These are phyloP conservation scores for Pythium volutum DNA, from an alignment of 352 stramenopile genomes.

Conservation along the genomic window DNA sequence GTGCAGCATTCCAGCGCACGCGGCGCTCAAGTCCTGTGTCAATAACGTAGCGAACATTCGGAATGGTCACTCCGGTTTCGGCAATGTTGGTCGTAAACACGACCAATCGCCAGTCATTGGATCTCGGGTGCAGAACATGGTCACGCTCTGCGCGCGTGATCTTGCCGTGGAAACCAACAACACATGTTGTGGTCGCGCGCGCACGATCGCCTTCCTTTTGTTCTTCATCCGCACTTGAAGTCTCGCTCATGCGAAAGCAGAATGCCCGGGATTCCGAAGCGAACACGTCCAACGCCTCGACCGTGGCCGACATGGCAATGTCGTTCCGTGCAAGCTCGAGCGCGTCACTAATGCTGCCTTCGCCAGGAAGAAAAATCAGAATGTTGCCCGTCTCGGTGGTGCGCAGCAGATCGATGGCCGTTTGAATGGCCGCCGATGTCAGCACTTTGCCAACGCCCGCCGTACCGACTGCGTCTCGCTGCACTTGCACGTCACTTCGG, in stretches of 20 bases:
- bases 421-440: constrained; percentile 20
- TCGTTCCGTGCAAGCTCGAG: constrained; percentile 11
- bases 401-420: constrained; percentile 18
- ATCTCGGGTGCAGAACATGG: constrained; percentile 18
- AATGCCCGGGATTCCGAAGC: constrained; percentile 4
- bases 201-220: neutral
- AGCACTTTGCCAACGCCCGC: constrained; percentile 15
- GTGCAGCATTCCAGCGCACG: constrained; percentile 25
- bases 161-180: constrained; percentile 28
- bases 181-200: constrained; percentile 6
- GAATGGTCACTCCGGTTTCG: constrained; percentile 30
- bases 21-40: constrained; percentile 30
- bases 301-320: constrained; percentile 8
- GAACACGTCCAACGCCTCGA: constrained; percentile 8
- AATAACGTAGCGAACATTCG: constrained; percentile 32
- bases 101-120: constrained; percentile 12
- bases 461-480: constrained; percentile 9
- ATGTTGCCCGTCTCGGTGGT: constrained; percentile 25
- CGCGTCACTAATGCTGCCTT: constrained; percentile 26
- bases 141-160: constrained; percentile 21
- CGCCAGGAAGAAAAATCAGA: constrained; percentile 27
- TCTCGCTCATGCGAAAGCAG: constrained; percentile 12
- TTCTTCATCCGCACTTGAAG: neutral
- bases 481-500: constrained; percentile 21
- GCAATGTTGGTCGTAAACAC: constrained; percentile 32